A percentile compares a stretch with the other conserved stretches of the same genome.
These are phyloP conservation scores for Bruguiera gymnorhiza DNA, from an alignment of 345 rosid species.

Conservation along the genomic window DNA sequence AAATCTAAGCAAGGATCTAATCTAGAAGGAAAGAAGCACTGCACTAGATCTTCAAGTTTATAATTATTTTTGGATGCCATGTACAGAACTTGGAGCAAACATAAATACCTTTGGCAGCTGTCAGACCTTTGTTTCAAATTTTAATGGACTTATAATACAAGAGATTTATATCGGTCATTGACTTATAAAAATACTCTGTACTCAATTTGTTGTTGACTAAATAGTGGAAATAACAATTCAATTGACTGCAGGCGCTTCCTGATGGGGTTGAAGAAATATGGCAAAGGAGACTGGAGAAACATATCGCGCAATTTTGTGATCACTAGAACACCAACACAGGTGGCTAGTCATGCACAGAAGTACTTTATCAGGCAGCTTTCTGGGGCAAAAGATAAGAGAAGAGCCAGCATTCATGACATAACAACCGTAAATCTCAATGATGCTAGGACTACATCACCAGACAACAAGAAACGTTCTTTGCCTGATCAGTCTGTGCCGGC, in stretches of 20 bases:
- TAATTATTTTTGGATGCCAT: not conserved
- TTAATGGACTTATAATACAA: not conserved
- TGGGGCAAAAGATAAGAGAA: constrained; percentile 30
- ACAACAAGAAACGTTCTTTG: constrained; percentile 31
- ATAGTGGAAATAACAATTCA: not conserved
- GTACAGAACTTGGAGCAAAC: not conserved
- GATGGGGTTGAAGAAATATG: constrained; percentile 34
- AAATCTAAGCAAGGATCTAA: constrained; percentile 8
- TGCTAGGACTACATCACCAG: constrained; percentile 49
- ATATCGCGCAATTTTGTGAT: constrained; percentile 30
- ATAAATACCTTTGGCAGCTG: not conserved
- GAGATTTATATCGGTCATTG: not conserved
- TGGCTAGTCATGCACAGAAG: constrained; percentile 37
- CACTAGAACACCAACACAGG: constrained; percentile 33
- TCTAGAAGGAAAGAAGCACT: not conserved
- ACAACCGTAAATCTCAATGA: constrained; percentile 38
- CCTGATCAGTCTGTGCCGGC: constrained; percentile 39
- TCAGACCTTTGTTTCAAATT: not conserved
- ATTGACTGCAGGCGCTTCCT: constrained; percentile 24
- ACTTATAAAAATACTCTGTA: not conserved
- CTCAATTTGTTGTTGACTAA: not conserved
- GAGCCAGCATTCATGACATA: constrained; percentile 36
- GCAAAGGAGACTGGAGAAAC: constrained; percentile 37
- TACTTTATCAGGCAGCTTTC: constrained; percentile 35
- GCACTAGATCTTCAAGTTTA: constrained; percentile 12